Percentiles rank a stretch among this genome's conserved stretches.
phyloP scores from a whole-genome alignment of 306 rosid genomes.

The Ziziphus jujuba region DNA sequence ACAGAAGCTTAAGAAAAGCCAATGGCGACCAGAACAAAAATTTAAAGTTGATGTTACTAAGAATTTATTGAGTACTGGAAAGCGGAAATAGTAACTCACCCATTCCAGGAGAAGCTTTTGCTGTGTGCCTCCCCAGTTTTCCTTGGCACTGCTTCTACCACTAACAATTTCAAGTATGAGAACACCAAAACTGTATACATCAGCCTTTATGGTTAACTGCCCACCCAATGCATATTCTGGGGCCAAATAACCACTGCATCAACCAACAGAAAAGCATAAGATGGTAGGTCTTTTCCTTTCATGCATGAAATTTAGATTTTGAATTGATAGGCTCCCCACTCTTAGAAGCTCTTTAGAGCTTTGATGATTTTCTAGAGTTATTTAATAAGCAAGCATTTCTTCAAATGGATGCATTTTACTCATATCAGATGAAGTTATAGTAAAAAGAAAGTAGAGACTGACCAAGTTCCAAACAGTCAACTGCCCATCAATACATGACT shows the following conservation, averaged over 20 bases:
- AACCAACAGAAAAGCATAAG: constrained; percentile 28
- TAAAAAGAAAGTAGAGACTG: too few relatives aligned
- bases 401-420: too few relatives aligned
- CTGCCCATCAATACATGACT: too few relatives aligned
- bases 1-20: neutral
- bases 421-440: too few relatives aligned
- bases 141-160: constrained; percentile 67
- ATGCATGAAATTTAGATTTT: too few relatives aligned
- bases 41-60: neutral
- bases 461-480: too few relatives aligned
- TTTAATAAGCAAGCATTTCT: too few relatives aligned
- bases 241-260: constrained; percentile 86
- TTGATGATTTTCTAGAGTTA: too few relatives aligned
- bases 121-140: constrained; percentile 50
- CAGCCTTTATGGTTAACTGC: constrained; percentile 85
- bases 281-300: neutral
- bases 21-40: neutral
- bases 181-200: constrained; percentile 87
- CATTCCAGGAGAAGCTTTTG: constrained; percentile 69
- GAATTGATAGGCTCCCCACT: neutral
- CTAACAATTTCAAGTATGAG: constrained; percentile 83
- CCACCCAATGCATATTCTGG: constrained; percentile 98
- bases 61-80: constrained; percentile 8
- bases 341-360: neutral
- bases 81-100: constrained; percentile 41